A percentile compares a stretch with the other conserved stretches of the same genome.
Evolutionary conservation across 805 yeast genomes (phyloP).

Genomic region (Saturnispora diversa): DNA sequence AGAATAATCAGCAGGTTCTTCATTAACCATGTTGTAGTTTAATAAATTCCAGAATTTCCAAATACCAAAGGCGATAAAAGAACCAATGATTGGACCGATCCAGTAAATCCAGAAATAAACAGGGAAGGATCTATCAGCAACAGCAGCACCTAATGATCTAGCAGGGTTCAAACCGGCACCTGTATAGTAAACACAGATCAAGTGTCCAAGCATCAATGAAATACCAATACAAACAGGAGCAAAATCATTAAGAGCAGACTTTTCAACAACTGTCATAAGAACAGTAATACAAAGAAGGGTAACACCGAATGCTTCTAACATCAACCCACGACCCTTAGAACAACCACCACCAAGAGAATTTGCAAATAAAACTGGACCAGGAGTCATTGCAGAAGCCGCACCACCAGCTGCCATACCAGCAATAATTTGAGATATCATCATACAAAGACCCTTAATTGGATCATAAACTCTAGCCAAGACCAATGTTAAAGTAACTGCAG

Average conservation of each 20-base stretch:
- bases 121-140: constrained; percentile 65
- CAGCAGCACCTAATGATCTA: constrained; percentile 69
- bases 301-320: constrained; percentile 77
- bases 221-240: constrained; percentile 83
- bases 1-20: not conserved
- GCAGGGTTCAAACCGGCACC: constrained; percentile 95
- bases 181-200: constrained; percentile 72
- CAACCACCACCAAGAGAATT: constrained; percentile 66
- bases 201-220: constrained; percentile 72
- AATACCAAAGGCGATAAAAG: constrained; percentile 55
- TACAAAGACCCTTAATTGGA: constrained; percentile 59
- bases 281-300: constrained; percentile 67
- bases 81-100: constrained; percentile 79
- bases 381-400: constrained; percentile 78
- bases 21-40: not conserved
- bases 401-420: constrained; percentile 93
- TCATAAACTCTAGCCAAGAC: constrained; percentile 67
- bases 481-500: constrained; percentile 74
- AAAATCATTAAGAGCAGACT: constrained; percentile 62
- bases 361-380: constrained; percentile 66
- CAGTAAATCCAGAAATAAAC: constrained; percentile 86
- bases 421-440: constrained; percentile 61
- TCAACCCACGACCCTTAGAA: constrained; percentile 67
- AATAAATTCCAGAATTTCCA: constrained; percentile 54
- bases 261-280: constrained; percentile 76